phyloP scores from a whole-genome alignment of 352 stramenopile species.

The Phytophthora megakarya region DNA sequence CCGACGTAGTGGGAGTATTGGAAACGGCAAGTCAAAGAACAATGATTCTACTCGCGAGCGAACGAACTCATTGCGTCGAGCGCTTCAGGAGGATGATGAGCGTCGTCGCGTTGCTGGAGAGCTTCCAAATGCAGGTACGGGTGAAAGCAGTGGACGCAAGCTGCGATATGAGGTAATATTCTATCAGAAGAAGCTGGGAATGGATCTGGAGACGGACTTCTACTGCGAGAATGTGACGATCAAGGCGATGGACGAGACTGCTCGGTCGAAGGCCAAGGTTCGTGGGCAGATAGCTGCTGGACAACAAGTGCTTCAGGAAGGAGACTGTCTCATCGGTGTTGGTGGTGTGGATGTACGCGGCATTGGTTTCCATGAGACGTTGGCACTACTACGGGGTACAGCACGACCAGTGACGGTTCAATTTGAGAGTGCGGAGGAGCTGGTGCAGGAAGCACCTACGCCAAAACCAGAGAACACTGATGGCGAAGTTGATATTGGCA shows the following conservation, averaged over 20 bases:
- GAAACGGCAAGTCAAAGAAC: constrained; percentile 42
- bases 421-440: constrained; percentile 84
- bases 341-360: constrained; percentile 82
- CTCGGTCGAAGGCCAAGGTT: constrained; percentile 57
- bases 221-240: constrained; percentile 90
- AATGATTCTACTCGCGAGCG: constrained; percentile 68
- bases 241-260: constrained; percentile 69
- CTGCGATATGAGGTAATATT: constrained; percentile 85
- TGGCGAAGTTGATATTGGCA: constrained; percentile 22
- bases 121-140: constrained; percentile 17
- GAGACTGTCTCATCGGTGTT: constrained; percentile 74
- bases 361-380: constrained; percentile 86
- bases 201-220: constrained; percentile 90
- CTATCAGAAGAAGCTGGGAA: constrained; percentile 78
- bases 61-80: constrained; percentile 69
- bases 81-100: constrained; percentile 71
- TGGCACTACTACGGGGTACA: constrained; percentile 78
- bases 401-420: constrained; percentile 72
- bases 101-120: constrained; percentile 46
- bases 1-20: constrained; percentile 35
- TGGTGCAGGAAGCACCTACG: constrained; percentile 40
- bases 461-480: constrained; percentile 20
- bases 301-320: constrained; percentile 76
- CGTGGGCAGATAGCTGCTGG: constrained; percentile 56
- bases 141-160: constrained; percentile 47